Base-by-base conservation (phyloP, 129 eudicot genomes). In the Helianthus tuberosus region DNA sequence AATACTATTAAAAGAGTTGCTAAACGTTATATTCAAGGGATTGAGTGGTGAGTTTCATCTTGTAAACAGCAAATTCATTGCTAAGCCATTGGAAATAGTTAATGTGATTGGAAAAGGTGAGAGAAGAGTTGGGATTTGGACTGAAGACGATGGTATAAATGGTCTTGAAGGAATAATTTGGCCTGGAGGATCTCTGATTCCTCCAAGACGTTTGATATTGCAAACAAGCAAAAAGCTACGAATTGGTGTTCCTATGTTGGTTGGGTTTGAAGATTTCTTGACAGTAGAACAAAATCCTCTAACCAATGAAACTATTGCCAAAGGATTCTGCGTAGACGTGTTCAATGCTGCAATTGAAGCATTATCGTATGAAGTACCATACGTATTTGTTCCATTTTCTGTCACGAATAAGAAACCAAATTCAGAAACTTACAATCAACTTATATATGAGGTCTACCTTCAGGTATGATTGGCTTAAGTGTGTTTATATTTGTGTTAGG, bases 21-120 rank as follows among this genome's bases (percentile, higher is more conserved):
- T 43, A 17, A 69, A 66, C 0, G 65, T 63, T 25, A 70, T 20
- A 6, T 82, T 85, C 27, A 65, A 5, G 41, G 94, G 90, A 5
- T 70, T 88, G 27, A 69, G 77, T 23, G 94, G 94, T 11, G 71
- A 85, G 0, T 88, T 80, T 63, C 61, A 59, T 20, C 46, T 88
- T 11, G 27, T 35, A 5, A 64, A 80, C 43, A 78, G 5, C 8
- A 39, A 62, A 62, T 7, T 11, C 2, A 11, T 62, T 62, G 23
- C 23, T 12, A n/a, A 5, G 47, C 67, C 67, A 2, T 13, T 62
- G 11, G 67, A 62, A 62, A 35, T 62, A 62, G 67, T 62, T 47
- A 62, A 62, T 35, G 67, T 62, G 67, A 14, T 35, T 0, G 67
- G 67, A 3, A 62, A 36, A 32, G 47, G 67, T 32, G 67, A 13